phyloP scores from a whole-genome alignment of 371 early-diverging fungal species.

The Actinomortierella ambigua region DNA sequence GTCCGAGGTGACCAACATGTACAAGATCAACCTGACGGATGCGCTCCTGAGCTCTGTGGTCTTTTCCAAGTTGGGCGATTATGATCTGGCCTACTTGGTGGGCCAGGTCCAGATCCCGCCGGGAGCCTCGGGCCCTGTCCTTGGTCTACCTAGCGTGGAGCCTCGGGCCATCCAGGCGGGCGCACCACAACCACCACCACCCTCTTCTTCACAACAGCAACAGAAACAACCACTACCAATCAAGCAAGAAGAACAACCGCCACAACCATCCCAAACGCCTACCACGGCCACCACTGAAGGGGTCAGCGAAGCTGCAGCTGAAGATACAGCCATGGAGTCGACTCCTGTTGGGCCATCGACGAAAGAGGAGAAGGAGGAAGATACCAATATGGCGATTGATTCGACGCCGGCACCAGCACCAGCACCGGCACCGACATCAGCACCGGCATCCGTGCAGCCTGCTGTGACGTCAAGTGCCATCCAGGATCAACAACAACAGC shows the following conservation, averaged over 20 bases:
- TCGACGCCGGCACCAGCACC: not conserved
- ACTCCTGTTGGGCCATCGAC: too few species aligned
- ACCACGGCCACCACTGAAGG: too few species aligned
- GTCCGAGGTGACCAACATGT: constrained; percentile 85
- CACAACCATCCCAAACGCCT: too few species aligned
- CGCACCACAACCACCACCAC: too few species aligned
- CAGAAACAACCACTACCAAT: not conserved
- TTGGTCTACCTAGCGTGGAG: constrained; percentile 71
- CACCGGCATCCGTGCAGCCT: too few species aligned
- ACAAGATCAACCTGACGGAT: constrained; percentile 81
- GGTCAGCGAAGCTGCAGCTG: too few species aligned
- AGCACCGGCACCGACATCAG: not conserved
- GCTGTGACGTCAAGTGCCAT: not conserved
- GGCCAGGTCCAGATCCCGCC: constrained; percentile 73
- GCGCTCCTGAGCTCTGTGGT: constrained; percentile 80
- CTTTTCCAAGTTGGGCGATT: constrained; percentile 78
- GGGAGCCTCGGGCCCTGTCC: constrained; percentile 73
- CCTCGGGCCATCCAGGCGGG: constrained; percentile 10
- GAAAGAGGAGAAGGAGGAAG: not conserved
- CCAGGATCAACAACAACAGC: constrained; percentile 14
- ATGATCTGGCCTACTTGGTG: constrained; percentile 75
- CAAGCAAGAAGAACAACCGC: constrained; percentile 4
- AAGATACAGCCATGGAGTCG: too few species aligned
- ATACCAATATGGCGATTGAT: not conserved
- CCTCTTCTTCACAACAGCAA: not conserved